phyloP scores from a whole-genome alignment of 164 flowering plant species.

The Annona cherimola region DNA sequence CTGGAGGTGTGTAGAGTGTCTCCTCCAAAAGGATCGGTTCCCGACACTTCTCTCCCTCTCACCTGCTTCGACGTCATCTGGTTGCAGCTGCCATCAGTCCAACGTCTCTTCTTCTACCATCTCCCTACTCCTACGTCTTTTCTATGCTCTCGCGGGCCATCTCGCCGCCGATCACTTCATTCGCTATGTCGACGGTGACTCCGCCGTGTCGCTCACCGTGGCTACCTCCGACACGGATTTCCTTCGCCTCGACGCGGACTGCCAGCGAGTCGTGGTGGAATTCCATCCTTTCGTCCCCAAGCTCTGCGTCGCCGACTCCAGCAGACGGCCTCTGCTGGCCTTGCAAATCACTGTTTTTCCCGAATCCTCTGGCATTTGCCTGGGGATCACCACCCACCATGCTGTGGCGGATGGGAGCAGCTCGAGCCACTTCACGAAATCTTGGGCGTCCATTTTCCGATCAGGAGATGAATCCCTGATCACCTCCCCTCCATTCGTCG shows the following conservation, averaged over 20 bases:
- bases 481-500: not conserved
- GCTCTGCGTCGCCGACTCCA: not conserved
- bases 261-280: not conserved
- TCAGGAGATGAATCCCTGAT: slow-evolving; percentile 1
- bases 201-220: slow-evolving; percentile 16
- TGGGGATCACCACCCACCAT: slow-evolving; percentile 6
- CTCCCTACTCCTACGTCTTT: slow-evolving; percentile 15
- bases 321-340: slow-evolving; percentile 2
- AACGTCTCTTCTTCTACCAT: slow-evolving; percentile 14
- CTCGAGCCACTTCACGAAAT: slow-evolving; percentile 4
- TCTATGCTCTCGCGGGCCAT: slow-evolving; percentile 32
- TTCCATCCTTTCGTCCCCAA: slow-evolving; percentile 11
- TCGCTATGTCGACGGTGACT: slow-evolving; percentile 24
- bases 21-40: slow-evolving; percentile 9
- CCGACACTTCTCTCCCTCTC: slow-evolving; percentile 7
- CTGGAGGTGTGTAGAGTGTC: not conserved
- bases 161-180: slow-evolving; percentile 19
- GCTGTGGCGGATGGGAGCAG: slow-evolving; percentile 9
- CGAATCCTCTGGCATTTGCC: slow-evolving; percentile 7
- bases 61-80: slow-evolving; percentile 13
- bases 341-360: slow-evolving; percentile 15
- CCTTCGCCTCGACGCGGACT: not conserved
- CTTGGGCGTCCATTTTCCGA: slow-evolving; percentile 14
- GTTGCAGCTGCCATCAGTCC: not conserved
- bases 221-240: slow-evolving; percentile 11